phyloP scores from a whole-genome alignment of 2,329 filamentous ascomycete species.

The Geosmithia morbida region DNA sequence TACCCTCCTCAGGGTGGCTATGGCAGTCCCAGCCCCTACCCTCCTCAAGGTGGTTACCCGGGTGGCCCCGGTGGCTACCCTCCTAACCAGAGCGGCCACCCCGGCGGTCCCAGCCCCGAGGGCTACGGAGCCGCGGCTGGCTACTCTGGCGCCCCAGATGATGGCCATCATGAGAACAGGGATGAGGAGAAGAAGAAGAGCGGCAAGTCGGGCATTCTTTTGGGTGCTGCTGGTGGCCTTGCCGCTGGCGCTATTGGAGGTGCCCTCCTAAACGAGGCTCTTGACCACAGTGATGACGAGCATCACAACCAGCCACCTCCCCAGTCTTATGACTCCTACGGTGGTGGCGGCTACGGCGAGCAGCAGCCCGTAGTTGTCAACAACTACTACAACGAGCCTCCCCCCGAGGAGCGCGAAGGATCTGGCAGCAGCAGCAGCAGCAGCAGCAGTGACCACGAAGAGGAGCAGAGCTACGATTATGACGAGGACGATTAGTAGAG shows the following conservation, averaged over 20 bases:
- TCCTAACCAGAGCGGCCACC: background rate
- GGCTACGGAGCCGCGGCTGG: conserved; percentile 3
- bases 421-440: background rate
- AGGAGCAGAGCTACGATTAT: background rate
- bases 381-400: background rate
- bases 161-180: conserved; percentile 3
- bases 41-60: conserved; percentile 5
- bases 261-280: conserved; percentile 39
- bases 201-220: conserved; percentile 36
- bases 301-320: background rate
- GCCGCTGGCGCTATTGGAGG: conserved; percentile 42
- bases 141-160: conserved; percentile 4
- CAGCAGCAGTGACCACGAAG: background rate
- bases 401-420: background rate
- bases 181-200: conserved; percentile 21
- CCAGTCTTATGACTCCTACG: background rate
- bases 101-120: conserved; percentile 5
- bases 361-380: background rate
- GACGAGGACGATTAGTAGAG: conserved; percentile 1
- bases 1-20: conserved; percentile 4
- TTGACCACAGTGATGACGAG: conserved; percentile 15
- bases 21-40: too few species aligned
- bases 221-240: conserved; percentile 44
- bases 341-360: background rate
- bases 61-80: conserved; percentile 3